A percentile compares a stretch with the other conserved stretches of the same genome.
These are phyloP conservation scores for Rhizoclosmatium sp. DNA, from an alignment of 192 early-diverging fungal genomes.

Conservation along the genomic window DNA sequence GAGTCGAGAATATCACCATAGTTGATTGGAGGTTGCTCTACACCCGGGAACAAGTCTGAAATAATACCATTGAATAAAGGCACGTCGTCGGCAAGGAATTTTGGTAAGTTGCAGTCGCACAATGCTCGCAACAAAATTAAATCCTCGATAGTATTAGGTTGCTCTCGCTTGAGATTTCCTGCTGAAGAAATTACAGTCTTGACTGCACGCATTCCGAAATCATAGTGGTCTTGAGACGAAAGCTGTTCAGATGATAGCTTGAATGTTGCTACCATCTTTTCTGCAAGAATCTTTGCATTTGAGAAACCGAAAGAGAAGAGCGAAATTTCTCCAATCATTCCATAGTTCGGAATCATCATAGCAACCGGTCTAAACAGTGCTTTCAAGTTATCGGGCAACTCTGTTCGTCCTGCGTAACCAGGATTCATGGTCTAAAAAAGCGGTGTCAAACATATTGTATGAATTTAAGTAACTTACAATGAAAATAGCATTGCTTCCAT, in stretches of 20 bases:
- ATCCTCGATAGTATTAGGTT: conserved; percentile 63
- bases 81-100: conserved; percentile 68
- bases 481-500: conserved; percentile 68
- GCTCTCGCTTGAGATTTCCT: conserved; percentile 65
- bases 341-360: conserved; percentile 75
- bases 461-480: conserved; percentile 33
- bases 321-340: conserved; percentile 71
- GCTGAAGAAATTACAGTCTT: conserved; percentile 70
- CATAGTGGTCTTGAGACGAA: conserved; percentile 72
- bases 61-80: conserved; percentile 71
- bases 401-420: conserved; percentile 69
- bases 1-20: conserved; percentile 64
- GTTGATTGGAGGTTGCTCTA: conserved; percentile 63
- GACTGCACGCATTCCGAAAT: conserved; percentile 70
- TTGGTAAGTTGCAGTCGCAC: conserved; percentile 67
- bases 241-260: conserved; percentile 68
- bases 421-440: conserved; percentile 60
- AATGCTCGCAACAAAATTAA: conserved; percentile 65
- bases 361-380: conserved; percentile 70
- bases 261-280: conserved; percentile 72
- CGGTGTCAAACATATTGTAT: neutral
- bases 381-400: conserved; percentile 68
- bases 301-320: conserved; percentile 70
- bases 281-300: conserved; percentile 64
- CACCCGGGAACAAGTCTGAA: conserved; percentile 65